Base-by-base conservation (phyloP, 2,329 filamentous ascomycete species). In the Fusarium heterosporum region DNA sequence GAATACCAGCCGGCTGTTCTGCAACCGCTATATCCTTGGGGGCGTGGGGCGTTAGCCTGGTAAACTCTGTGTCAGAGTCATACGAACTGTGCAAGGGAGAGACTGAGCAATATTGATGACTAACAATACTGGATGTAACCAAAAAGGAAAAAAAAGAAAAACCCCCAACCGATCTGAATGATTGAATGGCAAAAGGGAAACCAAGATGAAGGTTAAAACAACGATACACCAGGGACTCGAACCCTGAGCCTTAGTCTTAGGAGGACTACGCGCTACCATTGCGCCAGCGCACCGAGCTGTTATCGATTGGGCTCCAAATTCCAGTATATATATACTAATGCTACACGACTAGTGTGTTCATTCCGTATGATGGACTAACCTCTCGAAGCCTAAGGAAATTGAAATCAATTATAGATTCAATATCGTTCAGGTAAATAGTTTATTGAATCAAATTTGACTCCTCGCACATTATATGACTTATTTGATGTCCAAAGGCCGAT, bases 221-320 rank as follows among this genome's bases (percentile, higher is more conserved):
- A 36, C 75, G 75, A 70, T 75, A 70, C 69, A 77, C 75, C 75
- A 76, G 76, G 76, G 76, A 78, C 75, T 78, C 76, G 76, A 78
- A 78, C 76, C 76, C 76, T 77, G 75, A 78, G 72, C 76, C 76
- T 77, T 75, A 77, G 76, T 76, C 76, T 78, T 78, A 78, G 76
- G 76, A 77, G 76, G 76, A 76, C 76, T 77, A 74, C 74, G 74
- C 76, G 76, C 76, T 77, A 77, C 76, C 75, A 77, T 77, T 77
- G 75, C 75, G 75, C 75, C 75, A 77, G 75, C 74, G 71, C 73
- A 76, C 75, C 59, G 39, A 47, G 25, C 43, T 55, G 13, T 55
- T 54, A 9, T 28, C 10, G 22, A 16, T 6, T 6, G 1, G 3
- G 6, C 13, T 12, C 3, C 8, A 28, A 42, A 0, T n/a, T n/a